Evolutionary conservation across 2,329 filamentous ascomycete species (phyloP), one percentile per base, ranked within the genome.

Genomic region (Colletotrichum sp.): DNA sequence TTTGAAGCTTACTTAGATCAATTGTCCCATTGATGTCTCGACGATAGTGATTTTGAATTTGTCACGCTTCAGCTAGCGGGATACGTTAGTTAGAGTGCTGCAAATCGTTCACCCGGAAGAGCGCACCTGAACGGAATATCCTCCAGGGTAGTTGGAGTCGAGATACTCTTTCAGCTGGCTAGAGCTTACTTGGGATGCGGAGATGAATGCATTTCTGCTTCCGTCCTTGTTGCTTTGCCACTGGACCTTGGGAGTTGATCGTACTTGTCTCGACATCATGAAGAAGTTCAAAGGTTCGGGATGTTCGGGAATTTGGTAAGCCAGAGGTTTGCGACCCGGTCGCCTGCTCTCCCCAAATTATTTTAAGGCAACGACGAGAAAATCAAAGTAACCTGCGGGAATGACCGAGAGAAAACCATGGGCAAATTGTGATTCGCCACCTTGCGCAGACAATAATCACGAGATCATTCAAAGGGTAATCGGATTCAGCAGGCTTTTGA

Each of bases 141-240:
- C 63, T 26, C 70, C 70, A 6, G 70, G 70, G 21, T 28, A 72
- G 6, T 72, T 62, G 5, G 7, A 32, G 28, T 72, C 70, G 16
- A 72, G 36, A 2, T 72, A 72, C 36, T 72, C 63, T 34, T 72
- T 72, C 13, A 72, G 55, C 28, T 72, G 70, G 13, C 63, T 62
- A 8, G 70, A 72, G 55, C 55, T 72, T 16, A 72, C 70, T 69
- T 69, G 55, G 2, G 63, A 68, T n/a, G 70, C 70, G 6, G 70
- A 72, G 4, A 72, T 52, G 10, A 36, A 36, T 6, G 70, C 70
- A 4, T 69, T 62, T 13, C 34, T 66, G 28, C 63, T 72, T 21
- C 70, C 70, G 32, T 72, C 70, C n/a, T 26, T 28, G 21, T 69
- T 72, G 55, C 26, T 52, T 49, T 69, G 63, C 70, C 70, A 72